A percentile compares a stretch with the other conserved stretches of the same genome.
These are phyloP conservation scores for Sarcodon aspratus DNA, from an alignment of 768 basidiomycete genomes.

Conservation along the genomic window DNA sequence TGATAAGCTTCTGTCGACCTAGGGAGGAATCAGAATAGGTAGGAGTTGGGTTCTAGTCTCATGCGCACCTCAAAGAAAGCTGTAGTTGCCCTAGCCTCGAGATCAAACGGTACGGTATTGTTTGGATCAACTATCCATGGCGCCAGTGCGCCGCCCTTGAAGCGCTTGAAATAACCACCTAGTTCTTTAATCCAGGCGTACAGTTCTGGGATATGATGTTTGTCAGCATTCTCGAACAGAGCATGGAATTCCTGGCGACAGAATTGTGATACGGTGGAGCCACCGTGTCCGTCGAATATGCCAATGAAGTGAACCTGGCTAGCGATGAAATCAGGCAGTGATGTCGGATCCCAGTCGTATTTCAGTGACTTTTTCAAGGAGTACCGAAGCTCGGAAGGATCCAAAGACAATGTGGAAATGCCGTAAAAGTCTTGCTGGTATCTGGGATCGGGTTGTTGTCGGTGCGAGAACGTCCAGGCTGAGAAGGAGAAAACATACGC, in stretches of 20 bases:
- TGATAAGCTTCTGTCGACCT: slow-evolving; percentile 72
- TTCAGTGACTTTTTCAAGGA: slow-evolving; percentile 51
- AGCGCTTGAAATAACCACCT: slow-evolving; percentile 89
- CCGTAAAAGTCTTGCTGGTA: slow-evolving; percentile 86
- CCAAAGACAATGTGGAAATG: slow-evolving; percentile 63
- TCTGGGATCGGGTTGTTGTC: slow-evolving; percentile 26
- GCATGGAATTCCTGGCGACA: slow-evolving; percentile 79
- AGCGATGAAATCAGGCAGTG: slow-evolving; percentile 41
- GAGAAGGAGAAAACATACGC: slow-evolving; percentile 29
- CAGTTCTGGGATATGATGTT: slow-evolving; percentile 60
- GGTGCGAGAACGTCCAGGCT: slow-evolving; percentile 1
- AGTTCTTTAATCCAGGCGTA: slow-evolving; percentile 67
- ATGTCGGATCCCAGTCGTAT: slow-evolving; percentile 63
- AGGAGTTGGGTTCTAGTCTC: background rate
- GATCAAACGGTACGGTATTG: slow-evolving; percentile 33
- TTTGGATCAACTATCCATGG: slow-evolving; percentile 42
- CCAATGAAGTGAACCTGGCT: slow-evolving; percentile 79
- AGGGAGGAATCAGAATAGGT: slow-evolving; percentile 3
- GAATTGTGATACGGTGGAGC: slow-evolving; percentile 81
- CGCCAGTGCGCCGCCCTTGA: slow-evolving; percentile 64
- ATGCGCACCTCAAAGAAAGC: slow-evolving; percentile 74
- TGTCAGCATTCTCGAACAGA: slow-evolving; percentile 70
- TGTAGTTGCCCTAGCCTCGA: slow-evolving; percentile 78
- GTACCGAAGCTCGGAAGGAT: slow-evolving; percentile 60
- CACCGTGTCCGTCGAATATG: slow-evolving; percentile 92